Percentiles rank a stretch among this genome's conserved stretches.
phyloP scores from a whole-genome alignment of 768 basidiomycete species.

The Mycena capillaripes region DNA sequence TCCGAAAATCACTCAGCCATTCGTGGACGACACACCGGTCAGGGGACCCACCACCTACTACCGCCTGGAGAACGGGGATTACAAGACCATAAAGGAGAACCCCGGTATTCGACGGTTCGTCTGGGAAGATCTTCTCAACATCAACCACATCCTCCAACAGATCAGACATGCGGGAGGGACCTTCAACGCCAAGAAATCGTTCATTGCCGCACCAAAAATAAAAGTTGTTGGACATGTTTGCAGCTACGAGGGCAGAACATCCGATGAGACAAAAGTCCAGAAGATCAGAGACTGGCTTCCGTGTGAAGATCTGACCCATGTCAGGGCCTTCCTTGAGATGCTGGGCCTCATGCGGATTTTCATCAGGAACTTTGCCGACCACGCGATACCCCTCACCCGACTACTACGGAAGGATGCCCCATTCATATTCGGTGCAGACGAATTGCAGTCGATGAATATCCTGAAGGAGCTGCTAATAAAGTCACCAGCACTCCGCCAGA shows the following conservation, averaged over 20 bases:
- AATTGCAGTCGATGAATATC: neutral
- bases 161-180: neutral
- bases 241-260: neutral
- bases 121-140: neutral
- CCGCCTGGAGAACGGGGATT: neutral
- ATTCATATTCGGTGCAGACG: neutral
- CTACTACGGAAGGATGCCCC: neutral
- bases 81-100: neutral
- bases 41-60: neutral
- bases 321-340: neutral
- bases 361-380: neutral
- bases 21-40: neutral
- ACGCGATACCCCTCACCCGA: neutral
- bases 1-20: neutral
- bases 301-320: neutral
- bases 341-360: neutral
- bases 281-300: neutral
- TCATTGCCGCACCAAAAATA: neutral
- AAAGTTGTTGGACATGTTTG: neutral
- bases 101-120: neutral
- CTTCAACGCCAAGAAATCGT: neutral
- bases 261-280: neutral
- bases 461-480: neutral
- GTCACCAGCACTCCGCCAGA: neutral
- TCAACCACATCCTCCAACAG: neutral